A percentile compares a stretch with the other conserved stretches of the same genome.
These are phyloP conservation scores for Thalassiosira mediterranea DNA, from an alignment of 352 stramenopile species.

Conservation along the genomic window DNA sequence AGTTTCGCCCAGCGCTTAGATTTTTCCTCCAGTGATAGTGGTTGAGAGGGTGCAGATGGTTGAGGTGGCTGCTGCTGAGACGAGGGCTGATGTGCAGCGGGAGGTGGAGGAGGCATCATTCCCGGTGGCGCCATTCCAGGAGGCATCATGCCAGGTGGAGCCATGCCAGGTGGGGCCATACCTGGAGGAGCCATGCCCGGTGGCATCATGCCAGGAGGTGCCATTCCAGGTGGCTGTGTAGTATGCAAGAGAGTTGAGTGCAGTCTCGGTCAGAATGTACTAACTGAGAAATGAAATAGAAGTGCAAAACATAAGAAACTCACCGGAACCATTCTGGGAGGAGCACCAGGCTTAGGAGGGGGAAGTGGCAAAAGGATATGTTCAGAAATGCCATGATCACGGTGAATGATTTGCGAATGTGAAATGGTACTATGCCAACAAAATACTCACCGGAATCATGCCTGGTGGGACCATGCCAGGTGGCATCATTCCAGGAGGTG, in stretches of 20 bases:
- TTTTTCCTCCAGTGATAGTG: conserved; percentile 75
- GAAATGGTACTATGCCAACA: not conserved
- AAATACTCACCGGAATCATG: not conserved
- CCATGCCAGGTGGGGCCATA: conserved; percentile 45
- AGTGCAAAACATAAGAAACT: too few species aligned
- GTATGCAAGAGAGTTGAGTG: too few species aligned
- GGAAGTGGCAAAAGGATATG: too few species aligned
- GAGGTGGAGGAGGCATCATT: conserved; percentile 30
- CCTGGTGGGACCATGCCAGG: not conserved
- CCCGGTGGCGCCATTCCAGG: conserved; percentile 34
- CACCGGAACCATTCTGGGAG: too few species aligned
- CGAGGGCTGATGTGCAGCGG: conserved; percentile 17
- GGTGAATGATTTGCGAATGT: not conserved
- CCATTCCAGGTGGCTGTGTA: conserved; percentile 39
- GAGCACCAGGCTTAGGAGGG: too few species aligned
- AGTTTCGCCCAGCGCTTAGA: conserved; percentile 84
- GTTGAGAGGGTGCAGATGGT: conserved; percentile 18
- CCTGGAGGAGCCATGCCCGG: conserved; percentile 40
- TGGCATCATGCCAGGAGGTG: conserved; percentile 39
- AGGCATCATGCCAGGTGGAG: conserved; percentile 51
- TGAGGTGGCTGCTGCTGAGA: conserved; percentile 29
- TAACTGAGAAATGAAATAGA: not conserved
- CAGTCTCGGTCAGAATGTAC: not conserved
- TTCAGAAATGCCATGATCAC: not conserved
- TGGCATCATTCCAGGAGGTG: conserved; percentile 18